Percentiles rank a stretch among this genome's conserved stretches.
Evolutionary conservation across 768 basidiomycete genomes (phyloP).

Genomic region (Podaxis sp.): DNA sequence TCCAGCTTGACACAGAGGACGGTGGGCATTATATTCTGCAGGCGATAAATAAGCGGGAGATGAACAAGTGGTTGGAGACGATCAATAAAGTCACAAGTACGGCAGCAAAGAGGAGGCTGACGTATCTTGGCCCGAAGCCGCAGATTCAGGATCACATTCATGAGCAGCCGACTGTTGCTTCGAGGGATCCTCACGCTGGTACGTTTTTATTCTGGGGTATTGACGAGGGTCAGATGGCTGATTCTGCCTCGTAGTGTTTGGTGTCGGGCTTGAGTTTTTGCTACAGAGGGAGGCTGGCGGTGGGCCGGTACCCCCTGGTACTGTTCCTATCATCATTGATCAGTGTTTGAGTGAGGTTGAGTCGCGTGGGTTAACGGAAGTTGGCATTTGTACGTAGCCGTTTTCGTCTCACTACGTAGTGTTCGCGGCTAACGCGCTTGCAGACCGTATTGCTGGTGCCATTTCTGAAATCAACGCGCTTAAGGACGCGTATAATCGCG

Average conservation of each 20-base stretch:
- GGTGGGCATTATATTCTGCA: slow-evolving; percentile 84
- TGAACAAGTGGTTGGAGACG: slow-evolving; percentile 76
- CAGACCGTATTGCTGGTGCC: slow-evolving; percentile 85
- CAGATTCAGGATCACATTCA: slow-evolving; percentile 80
- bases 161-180: slow-evolving; percentile 52
- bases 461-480: slow-evolving; percentile 65
- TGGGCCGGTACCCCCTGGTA: slow-evolving; percentile 49
- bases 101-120: slow-evolving; percentile 76
- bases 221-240: not conserved
- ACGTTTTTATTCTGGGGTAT: slow-evolving; percentile 24
- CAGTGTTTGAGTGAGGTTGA: slow-evolving; percentile 73
- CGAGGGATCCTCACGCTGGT: slow-evolving; percentile 79
- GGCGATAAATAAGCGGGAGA: slow-evolving; percentile 66
- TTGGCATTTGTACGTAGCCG: slow-evolving; percentile 71
- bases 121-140: slow-evolving; percentile 76
- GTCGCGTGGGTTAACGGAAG: slow-evolving; percentile 71
- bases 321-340: slow-evolving; percentile 66
- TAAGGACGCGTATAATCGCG: slow-evolving; percentile 75
- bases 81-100: slow-evolving; percentile 70
- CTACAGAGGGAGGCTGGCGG: slow-evolving; percentile 62
- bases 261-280: slow-evolving; percentile 71
- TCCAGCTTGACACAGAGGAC: slow-evolving; percentile 84
- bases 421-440: not conserved
- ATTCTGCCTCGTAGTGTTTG: slow-evolving; percentile 52
- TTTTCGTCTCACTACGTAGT: not conserved